Conservation (phyloP, 2,329 filamentous ascomycete genomes). For the Aspergillus pseudoviridinutans region DNA sequence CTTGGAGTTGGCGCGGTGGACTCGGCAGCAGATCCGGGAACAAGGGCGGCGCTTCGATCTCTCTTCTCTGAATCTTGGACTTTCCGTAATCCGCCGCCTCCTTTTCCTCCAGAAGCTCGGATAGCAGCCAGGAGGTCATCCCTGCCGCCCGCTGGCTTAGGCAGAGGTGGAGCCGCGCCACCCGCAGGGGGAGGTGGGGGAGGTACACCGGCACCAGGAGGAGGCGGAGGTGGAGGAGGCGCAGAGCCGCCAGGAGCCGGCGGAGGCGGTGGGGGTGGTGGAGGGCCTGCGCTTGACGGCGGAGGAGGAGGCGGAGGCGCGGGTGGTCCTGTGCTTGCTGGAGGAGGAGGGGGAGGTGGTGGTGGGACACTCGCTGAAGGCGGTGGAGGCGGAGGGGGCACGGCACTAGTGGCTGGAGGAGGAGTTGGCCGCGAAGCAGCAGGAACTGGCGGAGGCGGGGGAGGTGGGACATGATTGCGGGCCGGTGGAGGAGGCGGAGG, state of each 20-base stretch:
- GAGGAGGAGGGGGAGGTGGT: constrained; percentile 49
- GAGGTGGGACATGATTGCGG: constrained; percentile 34
- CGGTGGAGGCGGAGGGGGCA: constrained; percentile 30
- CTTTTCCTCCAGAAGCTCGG: constrained; percentile 54
- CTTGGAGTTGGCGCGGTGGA: constrained; percentile 54
- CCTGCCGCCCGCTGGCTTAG: constrained; percentile 35
- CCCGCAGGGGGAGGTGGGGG: constrained; percentile 45
- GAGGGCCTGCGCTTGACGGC: constrained; percentile 32
- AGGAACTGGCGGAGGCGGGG: constrained; percentile 40
- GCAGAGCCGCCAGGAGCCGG: constrained; percentile 16
- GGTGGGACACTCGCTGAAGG: constrained; percentile 48
- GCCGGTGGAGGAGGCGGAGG: constrained; percentile 57
- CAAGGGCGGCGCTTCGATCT: constrained; percentile 43
- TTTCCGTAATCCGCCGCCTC: constrained; percentile 42
- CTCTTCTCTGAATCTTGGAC: constrained; percentile 45
- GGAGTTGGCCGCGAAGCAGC: constrained; percentile 32
- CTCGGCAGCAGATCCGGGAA: constrained; percentile 53
- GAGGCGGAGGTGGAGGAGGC: constrained; percentile 18
- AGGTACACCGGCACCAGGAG: constrained; percentile 42
- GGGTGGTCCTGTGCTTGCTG: constrained; percentile 39
- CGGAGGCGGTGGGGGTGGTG: constrained; percentile 29
- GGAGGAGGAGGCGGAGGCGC: constrained; percentile 44
- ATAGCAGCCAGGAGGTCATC: constrained; percentile 47
- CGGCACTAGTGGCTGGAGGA: constrained; percentile 24
- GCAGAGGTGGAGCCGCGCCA: constrained; percentile 42